Base-by-base conservation (phyloP, 2,329 filamentous ascomycete species). In the Aspergillus tamarii region DNA sequence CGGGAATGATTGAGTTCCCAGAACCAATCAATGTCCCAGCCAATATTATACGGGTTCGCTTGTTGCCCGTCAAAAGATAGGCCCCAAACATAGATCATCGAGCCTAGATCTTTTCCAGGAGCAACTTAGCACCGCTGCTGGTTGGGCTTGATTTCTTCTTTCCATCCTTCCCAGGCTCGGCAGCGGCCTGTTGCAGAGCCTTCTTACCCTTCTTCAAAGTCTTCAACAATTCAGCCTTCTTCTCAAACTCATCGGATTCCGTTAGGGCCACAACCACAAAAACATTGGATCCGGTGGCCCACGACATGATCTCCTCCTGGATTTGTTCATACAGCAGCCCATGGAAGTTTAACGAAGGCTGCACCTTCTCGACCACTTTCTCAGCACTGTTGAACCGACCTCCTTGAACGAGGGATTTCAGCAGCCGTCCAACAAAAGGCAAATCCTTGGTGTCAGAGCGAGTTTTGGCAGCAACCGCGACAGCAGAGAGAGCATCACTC, bases 321-420 rank as follows among this genome's bases (percentile, higher is more conserved):
- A 98, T 94, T 65, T 91, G 82, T 7, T 89, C 88, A 76, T 94
- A 98, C n/a, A 99, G 84, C 56, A 91, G 82, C 67, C 91, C 86
- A 64, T 92, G 88, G 76, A 99, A 99, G 57, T 89, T 85, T 61
- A 98, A 84, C 9, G 91, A 85, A 19, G 93, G 93, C 56, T 93
- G 88, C 2, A 91, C 85, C 26, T 88, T 87, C 72, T 91, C 85
- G 52, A 95, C 80, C 61, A 84, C 88, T 78, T 93, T 93, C 2
- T 87, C 84, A 50, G 84, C 84, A 65, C 88, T 87, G 78, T 98
- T 93, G 75, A 91, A 99, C 63, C 88, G 89, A 30, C 96, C 95
- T 48, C 95, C 95, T 60, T 93, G 90, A 28, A 97, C 93, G 9
- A 99, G 86, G 0, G 91, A 91, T 82, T 97, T 97, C 72, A 98